Conservation (phyloP, 2,329 filamentous ascomycete genomes). For the Fusarium pseudoanthophilum region DNA sequence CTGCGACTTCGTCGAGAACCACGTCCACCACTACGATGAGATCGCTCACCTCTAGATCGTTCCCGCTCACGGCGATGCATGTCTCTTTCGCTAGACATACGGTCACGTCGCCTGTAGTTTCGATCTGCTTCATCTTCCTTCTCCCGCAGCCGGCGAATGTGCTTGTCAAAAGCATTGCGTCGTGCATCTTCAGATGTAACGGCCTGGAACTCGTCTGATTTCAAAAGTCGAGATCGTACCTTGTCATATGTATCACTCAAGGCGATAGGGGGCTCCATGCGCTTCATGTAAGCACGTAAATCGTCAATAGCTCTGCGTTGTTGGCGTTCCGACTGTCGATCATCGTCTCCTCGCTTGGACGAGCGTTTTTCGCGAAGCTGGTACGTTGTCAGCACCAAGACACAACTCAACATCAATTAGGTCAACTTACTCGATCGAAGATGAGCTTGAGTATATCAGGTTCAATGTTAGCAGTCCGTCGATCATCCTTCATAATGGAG, state of each 20-base stretch:
- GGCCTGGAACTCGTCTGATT: constrained; percentile 84
- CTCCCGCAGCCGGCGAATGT: constrained; percentile 88
- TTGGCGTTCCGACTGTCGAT: constrained; percentile 85
- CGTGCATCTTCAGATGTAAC: constrained; percentile 86
- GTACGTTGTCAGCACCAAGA: constrained; percentile 6
- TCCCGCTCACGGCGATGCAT: constrained; percentile 71
- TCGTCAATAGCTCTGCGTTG: constrained; percentile 87
- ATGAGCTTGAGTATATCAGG: constrained; percentile 81
- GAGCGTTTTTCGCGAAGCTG: constrained; percentile 87
- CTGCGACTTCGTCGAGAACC: constrained; percentile 78
- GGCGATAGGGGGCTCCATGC: constrained; percentile 84
- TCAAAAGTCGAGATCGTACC: constrained; percentile 81
- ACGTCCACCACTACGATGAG: constrained; percentile 68
- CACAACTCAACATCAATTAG: background rate
- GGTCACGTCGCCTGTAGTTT: constrained; percentile 67
- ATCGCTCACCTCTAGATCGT: constrained; percentile 68
- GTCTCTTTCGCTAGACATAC: constrained; percentile 62
- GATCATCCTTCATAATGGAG: constrained; percentile 83
- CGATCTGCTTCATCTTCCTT: constrained; percentile 86
- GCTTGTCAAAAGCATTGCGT: constrained; percentile 88
- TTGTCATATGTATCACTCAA: constrained; percentile 88
- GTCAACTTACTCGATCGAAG: constrained; percentile 76
- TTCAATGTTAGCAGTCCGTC: constrained; percentile 88
- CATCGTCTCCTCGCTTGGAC: constrained; percentile 81
- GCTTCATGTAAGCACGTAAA: constrained; percentile 87